A percentile compares a stretch with the other conserved stretches of the same genome.
Evolutionary conservation across 257 asterid species (phyloP).

Genomic region (Nicotiana otophora): DNA sequence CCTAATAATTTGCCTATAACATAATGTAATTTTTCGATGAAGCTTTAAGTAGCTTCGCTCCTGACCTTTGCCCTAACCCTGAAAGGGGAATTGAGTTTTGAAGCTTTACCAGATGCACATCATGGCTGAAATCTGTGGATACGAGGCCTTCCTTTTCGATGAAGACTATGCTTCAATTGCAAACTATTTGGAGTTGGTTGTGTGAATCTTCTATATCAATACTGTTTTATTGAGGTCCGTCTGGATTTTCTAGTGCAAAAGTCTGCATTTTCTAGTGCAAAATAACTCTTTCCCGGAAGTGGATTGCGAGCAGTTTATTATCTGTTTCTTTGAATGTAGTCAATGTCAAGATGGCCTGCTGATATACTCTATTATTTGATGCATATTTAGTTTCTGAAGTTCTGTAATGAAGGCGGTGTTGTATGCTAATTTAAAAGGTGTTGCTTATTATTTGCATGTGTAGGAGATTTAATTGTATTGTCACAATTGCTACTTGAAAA

Average conservation of each 20-base stretch:
- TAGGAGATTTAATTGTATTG: neutral
- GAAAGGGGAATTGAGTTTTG: neutral
- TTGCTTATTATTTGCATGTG: no score
- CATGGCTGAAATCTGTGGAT: neutral
- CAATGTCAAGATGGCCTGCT: neutral
- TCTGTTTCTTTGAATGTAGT: neutral
- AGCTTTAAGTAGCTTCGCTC: no score
- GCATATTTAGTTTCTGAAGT: neutral
- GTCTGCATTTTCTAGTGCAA: no score
- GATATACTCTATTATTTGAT: neutral
- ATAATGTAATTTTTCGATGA: no score
- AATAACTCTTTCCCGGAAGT: neutral
- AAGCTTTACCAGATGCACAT: neutral
- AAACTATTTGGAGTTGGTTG: neutral
- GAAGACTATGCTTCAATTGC: neutral
- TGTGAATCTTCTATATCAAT: neutral
- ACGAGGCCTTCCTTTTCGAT: neutral
- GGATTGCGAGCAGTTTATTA: neutral
- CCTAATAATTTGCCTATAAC: no score
- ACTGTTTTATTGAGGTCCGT: neutral
- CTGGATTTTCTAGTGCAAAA: no score
- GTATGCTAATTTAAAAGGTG: neutral
- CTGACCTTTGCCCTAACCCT: neutral
- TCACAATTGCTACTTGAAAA: neutral
- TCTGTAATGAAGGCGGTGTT: neutral